Percentiles rank a stretch among this genome's conserved stretches.
These are phyloP conservation scores for Mycena sanguinolenta DNA, from an alignment of 768 basidiomycete species.

Conservation along the genomic window DNA sequence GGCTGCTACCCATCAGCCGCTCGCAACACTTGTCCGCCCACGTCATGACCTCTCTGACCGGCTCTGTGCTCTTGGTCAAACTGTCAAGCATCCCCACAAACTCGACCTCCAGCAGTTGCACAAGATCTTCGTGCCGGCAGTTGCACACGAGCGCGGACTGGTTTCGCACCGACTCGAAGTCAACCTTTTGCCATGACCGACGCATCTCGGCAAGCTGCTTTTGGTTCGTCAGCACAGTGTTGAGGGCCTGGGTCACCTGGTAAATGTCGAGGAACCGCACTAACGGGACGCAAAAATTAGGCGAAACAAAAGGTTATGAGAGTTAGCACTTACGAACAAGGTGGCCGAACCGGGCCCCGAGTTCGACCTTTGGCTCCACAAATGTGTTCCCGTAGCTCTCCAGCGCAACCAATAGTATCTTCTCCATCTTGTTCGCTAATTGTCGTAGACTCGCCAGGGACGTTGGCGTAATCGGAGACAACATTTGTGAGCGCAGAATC, in stretches of 20 bases:
- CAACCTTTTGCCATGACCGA: constrained; percentile 88
- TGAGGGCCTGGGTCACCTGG: constrained; percentile 90
- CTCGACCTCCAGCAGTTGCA: constrained; percentile 88
- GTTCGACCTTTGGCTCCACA: constrained; percentile 91
- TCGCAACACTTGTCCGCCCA: constrained; percentile 95
- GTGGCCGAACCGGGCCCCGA: constrained; percentile 92
- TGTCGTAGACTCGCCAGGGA: constrained; percentile 81
- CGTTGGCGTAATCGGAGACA: constrained; percentile 77
- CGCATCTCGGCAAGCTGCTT: constrained; percentile 90
- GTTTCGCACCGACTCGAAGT: constrained; percentile 92
- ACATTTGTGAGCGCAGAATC: constrained; percentile 85
- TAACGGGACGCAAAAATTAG: constrained; percentile 44
- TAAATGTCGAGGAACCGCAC: constrained; percentile 94
- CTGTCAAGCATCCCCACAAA: constrained; percentile 84
- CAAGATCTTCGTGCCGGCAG: constrained; percentile 90
- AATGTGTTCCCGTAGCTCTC: constrained; percentile 90
- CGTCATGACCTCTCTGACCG: constrained; percentile 88
- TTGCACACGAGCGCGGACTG: constrained; percentile 95
- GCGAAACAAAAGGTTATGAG: constrained; percentile 9
- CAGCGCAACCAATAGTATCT: constrained; percentile 84
- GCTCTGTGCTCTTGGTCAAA: constrained; percentile 78
- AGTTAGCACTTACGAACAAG: constrained; percentile 77
- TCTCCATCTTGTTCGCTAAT: constrained; percentile 93
- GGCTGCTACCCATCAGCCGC: constrained; percentile 79
- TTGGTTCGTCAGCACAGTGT: constrained; percentile 89